Evolutionary conservation across 768 basidiomycete genomes (phyloP).

Genomic region (Hericium alpestre): DNA sequence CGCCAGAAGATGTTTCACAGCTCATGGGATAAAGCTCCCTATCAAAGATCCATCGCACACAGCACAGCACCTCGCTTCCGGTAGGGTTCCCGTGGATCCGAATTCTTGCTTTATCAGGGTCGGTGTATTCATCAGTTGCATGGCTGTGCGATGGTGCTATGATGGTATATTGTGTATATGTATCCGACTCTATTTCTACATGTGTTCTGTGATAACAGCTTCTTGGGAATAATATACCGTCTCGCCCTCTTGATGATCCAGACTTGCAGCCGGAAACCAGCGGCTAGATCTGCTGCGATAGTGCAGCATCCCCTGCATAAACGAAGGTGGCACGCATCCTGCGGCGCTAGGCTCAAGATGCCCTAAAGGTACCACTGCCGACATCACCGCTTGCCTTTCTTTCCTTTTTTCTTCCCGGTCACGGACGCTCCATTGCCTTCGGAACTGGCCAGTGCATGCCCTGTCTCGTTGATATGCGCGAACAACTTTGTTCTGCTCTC

Average conservation of each 20-base stretch:
- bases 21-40: constrained; percentile 64
- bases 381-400: constrained; percentile 23
- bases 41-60: background rate
- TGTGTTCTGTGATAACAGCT: background rate
- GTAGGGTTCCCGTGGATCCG: background rate
- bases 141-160: background rate
- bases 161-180: background rate
- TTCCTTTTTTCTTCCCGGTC: constrained; percentile 18
- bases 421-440: constrained; percentile 14
- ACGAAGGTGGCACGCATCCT: no score
- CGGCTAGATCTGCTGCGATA: no score
- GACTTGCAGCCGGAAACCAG: no score
- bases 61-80: background rate
- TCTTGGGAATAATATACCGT: background rate
- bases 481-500: constrained; percentile 67
- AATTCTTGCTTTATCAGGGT: no score
- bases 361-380: background rate
- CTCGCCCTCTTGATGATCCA: background rate
- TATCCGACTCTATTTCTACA: background rate
- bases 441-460: constrained; percentile 50
- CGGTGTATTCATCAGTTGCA: background rate
- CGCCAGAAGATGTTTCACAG: constrained; percentile 84
- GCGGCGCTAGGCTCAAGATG: no score
- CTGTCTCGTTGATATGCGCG: constrained; percentile 55
- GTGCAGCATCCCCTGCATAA: no score